Evolutionary conservation across 139 green algal species (phyloP).

Genomic region (Desmodesmus armatus): DNA sequence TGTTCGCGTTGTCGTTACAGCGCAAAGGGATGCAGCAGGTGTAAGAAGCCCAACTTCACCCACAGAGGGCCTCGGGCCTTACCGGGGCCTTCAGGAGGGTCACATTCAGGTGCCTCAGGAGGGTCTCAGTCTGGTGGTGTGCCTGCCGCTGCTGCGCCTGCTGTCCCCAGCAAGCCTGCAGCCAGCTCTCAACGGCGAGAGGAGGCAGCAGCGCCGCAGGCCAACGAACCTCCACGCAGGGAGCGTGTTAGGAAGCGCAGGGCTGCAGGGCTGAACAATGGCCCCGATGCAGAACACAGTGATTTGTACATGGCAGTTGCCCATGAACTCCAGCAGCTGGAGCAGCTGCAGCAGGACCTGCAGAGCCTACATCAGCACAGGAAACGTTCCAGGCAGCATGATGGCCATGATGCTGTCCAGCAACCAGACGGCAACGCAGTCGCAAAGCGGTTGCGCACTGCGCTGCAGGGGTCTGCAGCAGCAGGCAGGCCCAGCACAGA

Average conservation of each 20-base stretch:
- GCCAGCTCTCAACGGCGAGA: no score
- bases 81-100: background rate
- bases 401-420: background rate
- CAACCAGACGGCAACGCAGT: background rate
- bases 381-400: background rate
- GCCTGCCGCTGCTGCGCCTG: background rate
- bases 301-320: no score
- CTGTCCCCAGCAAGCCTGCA: no score
- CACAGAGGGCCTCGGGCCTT: background rate
- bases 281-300: no score
- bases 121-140: background rate
- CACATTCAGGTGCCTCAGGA: background rate
- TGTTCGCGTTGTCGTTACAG: constrained; percentile 12
- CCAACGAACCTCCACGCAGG: background rate
- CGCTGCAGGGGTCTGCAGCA: background rate
- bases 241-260: background rate
- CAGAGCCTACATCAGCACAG: background rate
- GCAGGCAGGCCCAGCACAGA: background rate
- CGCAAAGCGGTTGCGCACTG: background rate
- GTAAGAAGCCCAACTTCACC: constrained; percentile 2
- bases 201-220: no score
- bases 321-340: background rate
- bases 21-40: constrained; percentile 1
- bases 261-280: background rate
- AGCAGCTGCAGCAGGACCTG: background rate